Conservation (phyloP, 345 rosid genomes). For the Rhodamnia argentea region DNA sequence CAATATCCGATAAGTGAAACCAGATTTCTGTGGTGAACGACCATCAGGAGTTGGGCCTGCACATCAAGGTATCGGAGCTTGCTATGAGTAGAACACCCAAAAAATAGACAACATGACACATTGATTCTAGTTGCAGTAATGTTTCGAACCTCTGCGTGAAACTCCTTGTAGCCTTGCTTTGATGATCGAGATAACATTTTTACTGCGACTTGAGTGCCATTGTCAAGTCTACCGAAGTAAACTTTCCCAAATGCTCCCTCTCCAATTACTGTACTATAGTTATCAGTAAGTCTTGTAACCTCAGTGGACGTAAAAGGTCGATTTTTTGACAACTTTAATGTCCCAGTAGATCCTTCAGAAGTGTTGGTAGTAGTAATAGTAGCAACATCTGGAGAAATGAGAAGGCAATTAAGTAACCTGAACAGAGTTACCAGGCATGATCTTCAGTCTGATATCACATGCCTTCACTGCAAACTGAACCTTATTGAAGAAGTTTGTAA, state of each 20-base stretch:
- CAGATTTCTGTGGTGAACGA: slow-evolving; percentile 23
- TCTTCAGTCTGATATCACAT: background rate
- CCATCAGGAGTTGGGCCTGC: slow-evolving; percentile 18
- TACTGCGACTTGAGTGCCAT: slow-evolving; percentile 13
- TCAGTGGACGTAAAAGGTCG: slow-evolving; percentile 8
- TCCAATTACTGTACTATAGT: slow-evolving; percentile 3
- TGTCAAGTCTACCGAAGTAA: slow-evolving; percentile 11
- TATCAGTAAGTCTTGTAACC: slow-evolving; percentile 7
- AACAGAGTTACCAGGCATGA: background rate
- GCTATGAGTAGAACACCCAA: background rate
- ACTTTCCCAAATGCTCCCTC: slow-evolving; percentile 24
- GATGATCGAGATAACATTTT: slow-evolving; percentile 17
- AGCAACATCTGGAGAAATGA: background rate
- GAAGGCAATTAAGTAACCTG: background rate
- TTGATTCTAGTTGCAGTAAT: background rate
- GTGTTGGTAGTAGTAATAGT: background rate
- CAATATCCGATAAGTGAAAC: slow-evolving; percentile 22
- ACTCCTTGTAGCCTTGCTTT: slow-evolving; percentile 21
- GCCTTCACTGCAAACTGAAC: background rate
- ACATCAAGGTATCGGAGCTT: background rate
- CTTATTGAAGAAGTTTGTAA: fast-evolving
- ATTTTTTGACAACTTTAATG: background rate
- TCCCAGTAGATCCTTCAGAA: background rate
- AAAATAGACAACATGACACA: background rate
- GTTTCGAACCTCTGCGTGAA: slow-evolving; percentile 12